Base-by-base conservation (phyloP, 192 early-diverging fungal genomes). In the Gonapodya sp. region DNA sequence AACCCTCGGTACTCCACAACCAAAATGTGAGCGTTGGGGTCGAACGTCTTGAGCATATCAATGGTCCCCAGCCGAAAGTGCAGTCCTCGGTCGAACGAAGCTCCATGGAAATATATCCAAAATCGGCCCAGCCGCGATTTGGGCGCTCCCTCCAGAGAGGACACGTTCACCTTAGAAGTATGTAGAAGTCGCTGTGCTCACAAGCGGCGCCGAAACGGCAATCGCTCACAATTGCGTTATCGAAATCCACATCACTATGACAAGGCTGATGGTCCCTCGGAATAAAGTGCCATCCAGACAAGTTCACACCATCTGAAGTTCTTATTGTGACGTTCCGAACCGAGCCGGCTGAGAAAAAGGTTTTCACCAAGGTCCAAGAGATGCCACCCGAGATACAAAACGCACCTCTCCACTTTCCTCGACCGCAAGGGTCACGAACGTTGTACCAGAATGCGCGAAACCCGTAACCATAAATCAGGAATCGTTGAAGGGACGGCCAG, bases 1-100 rank as follows among this genome's bases (percentile, higher is more conserved):
- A 90, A 90, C 0, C 89, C 89, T 32, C 89, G 85, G 80, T 88
- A 90, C 82, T 90, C 89, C n/a, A 90, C 36, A 8, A 86, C 85
- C 18, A 90, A 31, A 18, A 90, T 83, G 73, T 90, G 87, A 2
- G 83, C 46, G 8, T 64, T 8, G 24, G 46, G 46, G 24, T 64
- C 46, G 8, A 64, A 64, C 46, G 8, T 8, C 24, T 64, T 64
- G 46, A 64, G 8, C 46, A 64, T 64, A 64, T 64, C 46, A 24
- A 64, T 24, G 24, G 46, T 64, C 8, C 24, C 46, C 8, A 64
- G 8, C 46, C 46, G 46, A 24, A 64, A 64, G 24, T 64, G 46
- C 8, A 64, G 46, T 64, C 46, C 46, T 8, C 46, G 46, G 46
- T 64, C 46, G 24, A 64, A 64, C 46, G 46, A 64, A 8, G 46